Conservation (phyloP, 208 protist genomes). For the Acanthamoeba sp. region DNA sequence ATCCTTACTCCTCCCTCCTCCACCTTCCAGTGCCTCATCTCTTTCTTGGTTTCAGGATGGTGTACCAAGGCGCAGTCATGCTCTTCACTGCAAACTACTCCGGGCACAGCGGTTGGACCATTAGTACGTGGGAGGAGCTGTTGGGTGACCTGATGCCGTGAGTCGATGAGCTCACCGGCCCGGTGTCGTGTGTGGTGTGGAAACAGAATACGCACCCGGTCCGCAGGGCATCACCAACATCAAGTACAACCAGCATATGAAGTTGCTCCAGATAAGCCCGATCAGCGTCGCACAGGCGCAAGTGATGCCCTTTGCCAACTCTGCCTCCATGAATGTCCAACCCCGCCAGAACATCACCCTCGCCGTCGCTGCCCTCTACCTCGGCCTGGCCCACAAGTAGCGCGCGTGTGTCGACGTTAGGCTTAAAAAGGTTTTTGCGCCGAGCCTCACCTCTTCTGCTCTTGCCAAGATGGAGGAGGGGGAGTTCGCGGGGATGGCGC, state of each 20-base stretch:
- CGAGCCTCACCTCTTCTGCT: background rate
- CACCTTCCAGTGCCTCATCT: too few relatives aligned
- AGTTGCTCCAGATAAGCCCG: background rate
- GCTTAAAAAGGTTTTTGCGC: background rate
- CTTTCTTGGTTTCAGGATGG: too few relatives aligned
- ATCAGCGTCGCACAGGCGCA: background rate
- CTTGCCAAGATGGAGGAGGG: background rate
- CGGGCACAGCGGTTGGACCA: too few relatives aligned
- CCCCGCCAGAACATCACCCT: background rate
- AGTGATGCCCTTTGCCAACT: background rate
- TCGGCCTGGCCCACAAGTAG: background rate
- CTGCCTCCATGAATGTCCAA: background rate
- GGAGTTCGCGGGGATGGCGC: background rate
- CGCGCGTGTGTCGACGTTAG: background rate
- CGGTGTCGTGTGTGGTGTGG: too few relatives aligned
- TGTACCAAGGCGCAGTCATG: too few relatives aligned
- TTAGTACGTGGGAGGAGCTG: too few relatives aligned
- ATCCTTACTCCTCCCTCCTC: too few relatives aligned
- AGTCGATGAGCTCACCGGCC: too few relatives aligned
- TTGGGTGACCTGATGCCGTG: too few relatives aligned
- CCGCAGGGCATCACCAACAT: background rate
- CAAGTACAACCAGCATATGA: slow-evolving; percentile 2
- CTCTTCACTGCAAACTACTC: too few relatives aligned
- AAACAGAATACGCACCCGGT: background rate
- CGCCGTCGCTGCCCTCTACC: background rate